phyloP scores from a whole-genome alignment of 805 yeast genomes.

The Candida silvicultrix region DNA sequence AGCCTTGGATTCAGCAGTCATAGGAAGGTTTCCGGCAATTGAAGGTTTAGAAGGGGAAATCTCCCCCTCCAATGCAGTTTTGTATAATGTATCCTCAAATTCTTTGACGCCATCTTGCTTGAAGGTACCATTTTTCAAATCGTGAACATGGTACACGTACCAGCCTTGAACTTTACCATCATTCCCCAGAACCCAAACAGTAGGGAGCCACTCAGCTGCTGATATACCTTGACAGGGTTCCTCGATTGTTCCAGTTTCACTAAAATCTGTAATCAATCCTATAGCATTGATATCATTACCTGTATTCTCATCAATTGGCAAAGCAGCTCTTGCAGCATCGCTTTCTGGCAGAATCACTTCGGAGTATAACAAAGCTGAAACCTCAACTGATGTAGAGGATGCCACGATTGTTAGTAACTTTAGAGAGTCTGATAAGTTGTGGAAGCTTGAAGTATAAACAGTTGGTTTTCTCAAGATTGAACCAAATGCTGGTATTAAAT shows the following conservation, averaged over 20 bases:
- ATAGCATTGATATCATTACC: constrained; percentile 66
- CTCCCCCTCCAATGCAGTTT: background rate
- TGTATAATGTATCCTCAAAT: constrained; percentile 5
- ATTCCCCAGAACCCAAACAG: constrained; percentile 55
- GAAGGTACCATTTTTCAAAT: constrained; percentile 33
- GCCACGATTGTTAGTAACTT: constrained; percentile 39
- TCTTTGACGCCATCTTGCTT: constrained; percentile 13
- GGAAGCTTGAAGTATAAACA: constrained; percentile 35
- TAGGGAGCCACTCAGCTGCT: constrained; percentile 55
- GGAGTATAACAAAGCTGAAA: constrained; percentile 36
- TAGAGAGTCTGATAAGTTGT: constrained; percentile 32
- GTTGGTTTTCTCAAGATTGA: constrained; percentile 38
- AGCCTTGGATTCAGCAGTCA: background rate
- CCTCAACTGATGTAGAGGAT: constrained; percentile 60
- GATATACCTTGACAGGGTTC: constrained; percentile 58
- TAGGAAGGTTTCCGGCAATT: background rate
- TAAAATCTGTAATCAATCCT: constrained; percentile 62
- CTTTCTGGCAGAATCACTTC: constrained; percentile 44
- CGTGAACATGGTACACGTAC: constrained; percentile 54
- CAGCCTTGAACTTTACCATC: constrained; percentile 58
- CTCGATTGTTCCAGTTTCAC: constrained; percentile 33
- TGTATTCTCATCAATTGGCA: constrained; percentile 63
- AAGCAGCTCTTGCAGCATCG: constrained; percentile 66
- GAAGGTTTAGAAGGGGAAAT: background rate
- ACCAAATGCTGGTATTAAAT: constrained; percentile 48